phyloP scores from a whole-genome alignment of 139 green algal species.

The Tetraselmis chui region DNA sequence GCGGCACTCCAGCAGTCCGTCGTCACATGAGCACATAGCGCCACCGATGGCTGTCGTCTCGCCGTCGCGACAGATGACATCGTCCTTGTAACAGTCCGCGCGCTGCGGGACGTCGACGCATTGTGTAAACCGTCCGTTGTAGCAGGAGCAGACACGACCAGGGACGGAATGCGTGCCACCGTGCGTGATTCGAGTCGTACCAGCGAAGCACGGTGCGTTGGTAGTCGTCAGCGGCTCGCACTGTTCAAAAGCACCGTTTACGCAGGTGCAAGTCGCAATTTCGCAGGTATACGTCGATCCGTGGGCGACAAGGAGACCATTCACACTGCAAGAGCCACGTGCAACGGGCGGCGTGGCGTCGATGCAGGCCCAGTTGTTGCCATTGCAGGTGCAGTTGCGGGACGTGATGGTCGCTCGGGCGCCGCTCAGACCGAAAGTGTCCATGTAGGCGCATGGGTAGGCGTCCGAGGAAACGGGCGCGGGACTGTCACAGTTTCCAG shows the following conservation, averaged over 20 bases:
- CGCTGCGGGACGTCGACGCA: neutral
- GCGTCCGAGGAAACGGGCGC: too few relatives aligned
- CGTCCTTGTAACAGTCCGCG: neutral
- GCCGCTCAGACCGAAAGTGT: neutral
- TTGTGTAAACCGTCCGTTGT: neutral
- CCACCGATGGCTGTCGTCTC: neutral
- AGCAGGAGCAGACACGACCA: neutral
- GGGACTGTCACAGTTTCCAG: too few relatives aligned
- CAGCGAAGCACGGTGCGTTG: neutral
- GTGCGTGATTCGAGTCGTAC: neutral
- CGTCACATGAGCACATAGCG: neutral
- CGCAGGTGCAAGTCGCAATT: neutral
- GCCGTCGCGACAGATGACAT: neutral
- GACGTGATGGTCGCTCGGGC: neutral
- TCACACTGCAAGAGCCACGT: neutral
- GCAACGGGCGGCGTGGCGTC: neutral
- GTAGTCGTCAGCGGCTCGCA: neutral
- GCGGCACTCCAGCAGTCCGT: neutral
- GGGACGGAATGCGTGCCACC: neutral
- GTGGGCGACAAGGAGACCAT: neutral
- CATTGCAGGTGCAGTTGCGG: neutral
- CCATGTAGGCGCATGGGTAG: neutral
- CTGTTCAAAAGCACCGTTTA: neutral
- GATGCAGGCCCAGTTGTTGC: neutral
- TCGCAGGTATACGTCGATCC: neutral